Evolutionary conservation across 345 rosid species (phyloP).

Genomic region (Syzygium aqueum): DNA sequence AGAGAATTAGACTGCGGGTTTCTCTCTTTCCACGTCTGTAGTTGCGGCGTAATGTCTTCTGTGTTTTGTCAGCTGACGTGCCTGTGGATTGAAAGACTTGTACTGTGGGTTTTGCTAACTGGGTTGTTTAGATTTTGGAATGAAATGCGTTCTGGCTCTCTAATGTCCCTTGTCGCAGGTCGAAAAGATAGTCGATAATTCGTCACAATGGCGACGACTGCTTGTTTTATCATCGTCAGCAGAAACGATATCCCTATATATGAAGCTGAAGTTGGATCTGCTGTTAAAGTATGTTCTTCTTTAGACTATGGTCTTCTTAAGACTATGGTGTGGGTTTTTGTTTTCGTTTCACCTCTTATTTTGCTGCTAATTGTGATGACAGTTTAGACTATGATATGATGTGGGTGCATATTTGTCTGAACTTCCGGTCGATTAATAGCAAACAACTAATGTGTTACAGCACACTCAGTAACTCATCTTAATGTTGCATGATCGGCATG

Average conservation of each 20-base stretch:
- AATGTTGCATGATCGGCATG: not conserved
- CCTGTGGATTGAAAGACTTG: not conserved
- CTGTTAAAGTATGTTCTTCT: constrained; percentile 44
- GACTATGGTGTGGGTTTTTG: not conserved
- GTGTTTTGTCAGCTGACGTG: not conserved
- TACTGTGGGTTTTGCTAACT: not conserved
- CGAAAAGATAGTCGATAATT: not conserved
- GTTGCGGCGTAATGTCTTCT: not conserved
- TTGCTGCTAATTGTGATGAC: not conserved
- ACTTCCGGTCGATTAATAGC: not conserved
- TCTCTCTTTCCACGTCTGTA: not conserved
- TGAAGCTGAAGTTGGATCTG: constrained; percentile 95
- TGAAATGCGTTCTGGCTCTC: not conserved
- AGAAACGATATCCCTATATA: constrained; percentile 90
- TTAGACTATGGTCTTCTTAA: not conserved
- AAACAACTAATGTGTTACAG: not conserved
- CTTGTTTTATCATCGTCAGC: constrained; percentile 86
- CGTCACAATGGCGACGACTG: constrained; percentile 64
- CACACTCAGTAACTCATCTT: accelerated
- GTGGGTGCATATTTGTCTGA: not conserved
- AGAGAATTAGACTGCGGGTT: not conserved
- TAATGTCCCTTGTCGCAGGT: not conserved
- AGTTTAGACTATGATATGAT: not conserved
- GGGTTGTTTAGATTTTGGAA: not conserved
- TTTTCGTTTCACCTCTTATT: not conserved